Evolutionary conservation across 176 grass and related monocot species (phyloP).

Genomic region (Triticum monococcum): DNA sequence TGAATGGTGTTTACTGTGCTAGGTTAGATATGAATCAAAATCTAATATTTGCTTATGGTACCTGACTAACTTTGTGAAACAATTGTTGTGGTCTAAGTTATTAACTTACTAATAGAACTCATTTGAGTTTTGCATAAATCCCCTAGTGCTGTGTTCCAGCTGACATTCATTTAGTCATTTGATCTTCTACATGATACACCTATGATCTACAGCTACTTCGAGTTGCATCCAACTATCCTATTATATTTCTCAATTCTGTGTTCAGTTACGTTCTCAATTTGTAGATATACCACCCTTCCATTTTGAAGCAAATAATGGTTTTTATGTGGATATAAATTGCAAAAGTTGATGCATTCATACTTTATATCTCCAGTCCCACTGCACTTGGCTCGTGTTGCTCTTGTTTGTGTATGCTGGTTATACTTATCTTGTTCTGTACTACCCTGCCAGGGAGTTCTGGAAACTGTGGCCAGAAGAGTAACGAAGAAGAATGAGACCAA

Average conservation of each 20-base stretch:
- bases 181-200: not conserved
- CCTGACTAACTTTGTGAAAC: not conserved
- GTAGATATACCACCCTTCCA: not conserved
- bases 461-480: conserved; percentile 95
- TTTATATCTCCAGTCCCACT: not conserved
- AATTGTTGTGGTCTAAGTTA: not conserved
- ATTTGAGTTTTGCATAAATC: not conserved
- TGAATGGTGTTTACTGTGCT: conserved; percentile 1
- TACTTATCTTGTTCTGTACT: conserved; percentile 35
- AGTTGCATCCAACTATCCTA: not conserved
- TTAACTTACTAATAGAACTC: not conserved
- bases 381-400: not conserved
- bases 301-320: not conserved
- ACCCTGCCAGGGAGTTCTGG: conserved; percentile 69
- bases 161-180: not conserved
- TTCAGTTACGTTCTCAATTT: not conserved
- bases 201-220: not conserved
- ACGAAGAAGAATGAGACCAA: conserved; percentile 98
- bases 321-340: not conserved
- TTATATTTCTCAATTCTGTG: not conserved
- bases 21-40: not conserved
- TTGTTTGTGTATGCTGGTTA: not conserved
- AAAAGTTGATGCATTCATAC: not conserved
- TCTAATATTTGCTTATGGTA: not conserved
- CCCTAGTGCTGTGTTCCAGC: not conserved